Conservation (phyloP, 495 filamentous ascomycete genomes). For the Sordaria brevicollis region DNA sequence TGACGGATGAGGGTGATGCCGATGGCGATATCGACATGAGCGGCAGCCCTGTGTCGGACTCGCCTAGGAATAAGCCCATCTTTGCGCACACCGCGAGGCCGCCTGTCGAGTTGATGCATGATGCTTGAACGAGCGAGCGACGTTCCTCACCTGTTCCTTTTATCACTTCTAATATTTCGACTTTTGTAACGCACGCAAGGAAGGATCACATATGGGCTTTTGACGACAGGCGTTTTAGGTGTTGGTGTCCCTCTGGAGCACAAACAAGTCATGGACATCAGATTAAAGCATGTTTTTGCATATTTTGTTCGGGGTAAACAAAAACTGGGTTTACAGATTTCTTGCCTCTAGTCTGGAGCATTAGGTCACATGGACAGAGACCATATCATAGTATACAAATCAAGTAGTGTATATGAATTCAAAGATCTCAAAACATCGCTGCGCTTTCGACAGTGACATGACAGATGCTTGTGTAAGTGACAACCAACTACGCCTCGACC, state of each 20-base stretch:
- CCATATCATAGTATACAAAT: not conserved
- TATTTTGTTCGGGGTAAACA: not conserved
- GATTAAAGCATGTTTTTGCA: not conserved
- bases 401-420: not conserved
- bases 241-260: not conserved
- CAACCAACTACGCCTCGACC: not conserved
- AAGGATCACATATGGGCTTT: not conserved
- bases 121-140: conserved; percentile 9
- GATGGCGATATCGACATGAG: conserved; percentile 9
- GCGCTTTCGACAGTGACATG: not conserved
- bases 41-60: conserved; percentile 32
- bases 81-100: conserved; percentile 71
- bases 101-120: conserved; percentile 81
- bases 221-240: not conserved
- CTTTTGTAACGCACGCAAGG: not conserved
- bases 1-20: conserved; percentile 47
- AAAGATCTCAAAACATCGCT: not conserved
- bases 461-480: not conserved
- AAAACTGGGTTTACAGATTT: not conserved
- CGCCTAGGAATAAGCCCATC: conserved; percentile 41
- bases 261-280: not conserved
- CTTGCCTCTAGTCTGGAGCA: not conserved
- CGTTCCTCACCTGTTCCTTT: not conserved
- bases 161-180: not conserved
- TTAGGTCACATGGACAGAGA: not conserved